Evolutionary conservation across 2,329 filamentous ascomycete species (phyloP), one percentile per base, ranked within the genome.

Genomic region (Periglandula ipomoeae): DNA sequence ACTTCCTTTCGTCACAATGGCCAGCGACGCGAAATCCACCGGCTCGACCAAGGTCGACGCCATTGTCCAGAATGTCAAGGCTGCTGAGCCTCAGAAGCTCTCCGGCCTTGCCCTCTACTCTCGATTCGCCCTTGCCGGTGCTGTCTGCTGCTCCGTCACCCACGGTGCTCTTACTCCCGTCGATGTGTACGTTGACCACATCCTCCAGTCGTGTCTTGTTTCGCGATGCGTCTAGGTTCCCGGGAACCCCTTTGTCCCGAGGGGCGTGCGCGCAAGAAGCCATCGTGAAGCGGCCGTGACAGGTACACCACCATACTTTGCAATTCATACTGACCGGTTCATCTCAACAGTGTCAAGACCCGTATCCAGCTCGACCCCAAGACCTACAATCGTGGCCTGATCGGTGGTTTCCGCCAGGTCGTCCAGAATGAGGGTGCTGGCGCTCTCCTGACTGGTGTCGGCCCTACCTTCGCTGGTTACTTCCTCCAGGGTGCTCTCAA

Each of bases 91-190:
- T 50, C 54, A 63, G 55, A 67, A 72, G 67, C 68, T 70, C 54
- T 66, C 65, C 55, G 74, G 73, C 58, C 4, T 89, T 59, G 75
- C 70, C 52, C 87, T 98, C 62, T 97, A 97, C 84, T 87, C 88
- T 63, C 83, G 89, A 73, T 96, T 96, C 77, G 91, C 93, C 74
- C 86, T 98, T 64, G 90, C 93, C 64, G 93, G 93, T 75, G 93
- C 93, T 63, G 76, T 97, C 78, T 96, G 93, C 84, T 98, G 93
- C 75, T 93, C 90, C 62, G 76, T 97, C 75, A 98, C 93, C 67
- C 93, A 98, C 82, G 93, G 91, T 72, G 86, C 80, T 66, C 84
- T 97, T 64, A 98, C 93, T 61, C 93, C 93, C 67, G 89, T 98
- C 72, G 93, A 98, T 87, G 93, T 98, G 91, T 97, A 93, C 73